phyloP scores from a whole-genome alignment of 2,329 filamentous ascomycete genomes.

The Cytospora leucostoma region DNA sequence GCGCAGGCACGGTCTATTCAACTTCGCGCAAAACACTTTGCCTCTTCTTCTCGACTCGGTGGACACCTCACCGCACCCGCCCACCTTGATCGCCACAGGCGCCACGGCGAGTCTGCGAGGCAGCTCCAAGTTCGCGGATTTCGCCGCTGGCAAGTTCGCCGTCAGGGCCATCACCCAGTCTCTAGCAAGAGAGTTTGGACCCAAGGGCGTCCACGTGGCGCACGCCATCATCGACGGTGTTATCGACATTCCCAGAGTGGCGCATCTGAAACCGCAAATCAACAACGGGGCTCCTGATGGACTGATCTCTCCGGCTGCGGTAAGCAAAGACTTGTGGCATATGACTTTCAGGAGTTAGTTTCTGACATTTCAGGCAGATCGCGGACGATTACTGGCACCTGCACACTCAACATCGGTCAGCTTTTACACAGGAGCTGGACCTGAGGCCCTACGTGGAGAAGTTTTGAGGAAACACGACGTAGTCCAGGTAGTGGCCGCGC shows the following conservation, averaged over 20 bases:
- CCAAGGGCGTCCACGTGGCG: constrained; percentile 79
- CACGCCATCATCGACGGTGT: constrained; percentile 83
- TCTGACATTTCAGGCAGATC: constrained; percentile 56
- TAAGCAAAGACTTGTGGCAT: constrained; percentile 45
- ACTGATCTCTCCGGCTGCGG: constrained; percentile 74
- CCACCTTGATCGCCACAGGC: constrained; percentile 82
- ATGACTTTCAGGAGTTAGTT: not conserved
- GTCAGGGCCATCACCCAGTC: constrained; percentile 72
- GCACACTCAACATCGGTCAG: constrained; percentile 76
- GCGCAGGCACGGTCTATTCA: constrained; percentile 65
- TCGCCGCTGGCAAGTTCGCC: constrained; percentile 81
- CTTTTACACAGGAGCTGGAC: constrained; percentile 82
- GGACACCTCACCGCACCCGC: constrained; percentile 60
- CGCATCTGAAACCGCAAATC: constrained; percentile 42
- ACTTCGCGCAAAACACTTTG: constrained; percentile 72
- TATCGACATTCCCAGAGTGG: constrained; percentile 77
- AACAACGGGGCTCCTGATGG: constrained; percentile 52
- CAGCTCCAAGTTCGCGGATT: constrained; percentile 67
- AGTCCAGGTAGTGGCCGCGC: not conserved
- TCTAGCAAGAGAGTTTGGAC: constrained; percentile 80
- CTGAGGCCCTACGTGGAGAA: constrained; percentile 81
- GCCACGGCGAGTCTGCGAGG: constrained; percentile 80
- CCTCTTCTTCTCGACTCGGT: constrained; percentile 69
- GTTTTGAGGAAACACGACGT: constrained; percentile 56
- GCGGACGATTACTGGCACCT: constrained; percentile 84